Base-by-base conservation (phyloP, 164 flowering plant genomes). In the Dillenia turbinata region DNA sequence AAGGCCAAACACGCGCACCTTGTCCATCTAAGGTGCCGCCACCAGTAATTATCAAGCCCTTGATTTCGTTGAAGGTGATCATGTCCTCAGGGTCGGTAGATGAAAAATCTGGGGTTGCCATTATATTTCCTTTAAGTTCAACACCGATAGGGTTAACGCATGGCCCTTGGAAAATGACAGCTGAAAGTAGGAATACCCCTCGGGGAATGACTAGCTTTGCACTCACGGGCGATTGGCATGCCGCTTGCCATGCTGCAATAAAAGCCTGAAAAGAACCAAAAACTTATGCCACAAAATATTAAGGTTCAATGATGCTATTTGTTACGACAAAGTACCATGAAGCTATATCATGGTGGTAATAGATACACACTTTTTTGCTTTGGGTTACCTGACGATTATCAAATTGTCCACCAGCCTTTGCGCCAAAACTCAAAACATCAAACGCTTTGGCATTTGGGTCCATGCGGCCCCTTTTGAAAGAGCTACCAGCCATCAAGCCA, bases 11-110 rank as follows among this genome's bases (percentile, higher is more conserved):
- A 1, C 43, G 1, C 0, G 12, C 56, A n/a, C 90, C 90, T 64
- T 76, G 81, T 33, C 83, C 87, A 59, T 85, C 72, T 5, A 85
- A 40, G 9, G 75, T 76, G 26, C 90, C 90, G 1, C 66, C 52
- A 2, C 90, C 90, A 1, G 68, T 71, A 12, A 85, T 43, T 0
- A 73, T 40, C 17, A 85, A 17, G 49, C 85, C 85, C 15, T 65
- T 43, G 17, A 83, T 46, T 15, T 13, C 5, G 9, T 77, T 71
- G 44, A 85, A 76, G 2, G 43, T 9, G 51, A 84, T 26, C 88
- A 85, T 33, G 6, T 33, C 40, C 40, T 33, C 40, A 33, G 40
- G 82, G 33, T 68, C 67, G 10, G 66, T 51, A 12, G 54, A 60
- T 1, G 68, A 13, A 54, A 59, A 83, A 26, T 83, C 84, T 0